phyloP scores from a whole-genome alignment of 148 eudicot genomes.

The Oxyria digyna region DNA sequence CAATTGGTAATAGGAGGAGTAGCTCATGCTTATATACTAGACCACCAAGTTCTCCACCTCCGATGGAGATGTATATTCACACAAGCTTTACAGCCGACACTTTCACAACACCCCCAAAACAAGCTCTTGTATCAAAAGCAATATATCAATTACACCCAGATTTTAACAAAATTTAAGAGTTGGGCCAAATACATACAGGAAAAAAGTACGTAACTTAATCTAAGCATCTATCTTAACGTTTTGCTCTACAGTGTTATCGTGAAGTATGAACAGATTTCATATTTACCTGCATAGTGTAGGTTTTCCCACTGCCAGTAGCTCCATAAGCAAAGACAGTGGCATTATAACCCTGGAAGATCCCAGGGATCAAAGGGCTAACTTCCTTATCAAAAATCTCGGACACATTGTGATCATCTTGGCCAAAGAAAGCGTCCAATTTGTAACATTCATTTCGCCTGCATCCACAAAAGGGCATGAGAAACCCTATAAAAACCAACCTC shows the following conservation, averaged over 20 bases:
- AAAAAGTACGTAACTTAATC: background rate
- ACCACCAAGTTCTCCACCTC: no score
- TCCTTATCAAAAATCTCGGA: conserved; percentile 52
- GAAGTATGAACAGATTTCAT: background rate
- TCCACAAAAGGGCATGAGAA: background rate
- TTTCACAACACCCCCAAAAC: background rate
- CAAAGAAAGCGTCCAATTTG: conserved; percentile 66
- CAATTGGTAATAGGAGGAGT: no score
- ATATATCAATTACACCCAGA: background rate
- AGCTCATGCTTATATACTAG: no score
- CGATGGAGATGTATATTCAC: no score
- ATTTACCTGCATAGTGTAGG: conserved; percentile 87
- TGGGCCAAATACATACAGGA: background rate
- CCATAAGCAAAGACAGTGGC: conserved; percentile 90
- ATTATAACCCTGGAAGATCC: conserved; percentile 54
- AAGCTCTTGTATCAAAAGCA: no score
- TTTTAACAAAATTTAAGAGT: background rate
- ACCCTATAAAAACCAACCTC: background rate
- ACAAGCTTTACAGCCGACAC: background rate
- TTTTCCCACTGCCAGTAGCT: conserved; percentile 95
- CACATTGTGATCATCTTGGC: conserved; percentile 50
- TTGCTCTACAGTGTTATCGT: background rate
- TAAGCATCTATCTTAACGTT: background rate
- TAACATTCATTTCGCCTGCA: conserved; percentile 72
- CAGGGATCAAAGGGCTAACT: conserved; percentile 66